Conservation (phyloP, 352 stramenopile species). For the Plasmopara muralis region DNA sequence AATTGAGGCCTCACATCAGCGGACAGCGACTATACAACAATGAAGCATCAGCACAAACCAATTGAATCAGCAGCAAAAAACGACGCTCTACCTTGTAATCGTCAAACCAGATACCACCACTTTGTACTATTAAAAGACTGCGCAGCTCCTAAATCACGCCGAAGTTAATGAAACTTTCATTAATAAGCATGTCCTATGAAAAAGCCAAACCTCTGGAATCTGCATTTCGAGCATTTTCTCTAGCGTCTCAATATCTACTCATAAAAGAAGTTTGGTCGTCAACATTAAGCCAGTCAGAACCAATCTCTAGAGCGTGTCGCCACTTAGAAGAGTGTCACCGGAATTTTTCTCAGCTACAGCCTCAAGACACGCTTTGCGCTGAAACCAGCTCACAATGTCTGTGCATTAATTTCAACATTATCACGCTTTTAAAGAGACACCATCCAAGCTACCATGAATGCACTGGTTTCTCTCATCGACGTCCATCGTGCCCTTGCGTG, state of each 20-base stretch:
- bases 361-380: constrained; percentile 66
- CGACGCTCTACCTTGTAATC: constrained; percentile 49
- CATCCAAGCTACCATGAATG: constrained; percentile 50
- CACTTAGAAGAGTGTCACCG: constrained; percentile 15
- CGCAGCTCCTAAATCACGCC: constrained; percentile 34
- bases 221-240: constrained; percentile 58
- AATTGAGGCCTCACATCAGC: constrained; percentile 31
- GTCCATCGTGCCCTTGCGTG: constrained; percentile 70
- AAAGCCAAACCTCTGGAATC: constrained; percentile 40
- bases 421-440: not conserved
- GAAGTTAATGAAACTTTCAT: not conserved
- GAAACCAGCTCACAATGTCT: constrained; percentile 84
- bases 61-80: not conserved
- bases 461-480: constrained; percentile 74
- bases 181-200: not conserved
- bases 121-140: constrained; percentile 66
- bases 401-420: not conserved
- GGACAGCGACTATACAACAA: constrained; percentile 44
- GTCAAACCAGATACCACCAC: constrained; percentile 78
- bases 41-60: constrained; percentile 2
- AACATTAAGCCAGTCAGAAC: no score
- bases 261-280: not conserved
- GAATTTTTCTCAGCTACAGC: constrained; percentile 35
- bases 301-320: no score
- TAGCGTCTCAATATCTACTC: constrained; percentile 61